Evolutionary conservation across 1,139 yeast genomes (phyloP).

Genomic region (Fermentozyma sake): DNA sequence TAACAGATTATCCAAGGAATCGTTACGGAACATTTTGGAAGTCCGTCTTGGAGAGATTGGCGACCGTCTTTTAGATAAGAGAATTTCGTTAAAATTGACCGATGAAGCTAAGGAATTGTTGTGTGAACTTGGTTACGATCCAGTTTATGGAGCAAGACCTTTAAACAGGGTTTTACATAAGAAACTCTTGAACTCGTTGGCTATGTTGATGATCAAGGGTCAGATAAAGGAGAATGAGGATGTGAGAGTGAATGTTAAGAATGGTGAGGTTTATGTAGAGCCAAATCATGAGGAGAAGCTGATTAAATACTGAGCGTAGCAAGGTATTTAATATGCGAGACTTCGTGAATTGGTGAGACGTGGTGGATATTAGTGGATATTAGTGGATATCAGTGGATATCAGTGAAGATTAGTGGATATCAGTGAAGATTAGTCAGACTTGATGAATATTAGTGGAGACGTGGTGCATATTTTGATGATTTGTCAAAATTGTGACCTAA

Average conservation of each 20-base stretch:
- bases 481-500: no score
- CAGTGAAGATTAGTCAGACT: no score
- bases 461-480: no score
- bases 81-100: conserved; percentile 60
- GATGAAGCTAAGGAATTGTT: conserved; percentile 71
- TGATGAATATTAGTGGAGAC: no score
- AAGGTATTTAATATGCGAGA: no score
- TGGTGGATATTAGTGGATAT: no score
- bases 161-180: conserved; percentile 85
- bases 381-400: no score
- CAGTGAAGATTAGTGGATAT: no score
- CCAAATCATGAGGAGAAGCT: conserved; percentile 54
- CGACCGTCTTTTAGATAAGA: conserved; percentile 71
- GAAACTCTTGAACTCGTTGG: conserved; percentile 79
- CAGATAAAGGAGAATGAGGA: conserved; percentile 67
- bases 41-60: conserved; percentile 77
- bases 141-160: conserved; percentile 92
- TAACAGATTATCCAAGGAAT: conserved; percentile 75
- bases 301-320: no score
- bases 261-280: conserved; percentile 28
- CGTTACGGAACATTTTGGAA: conserved; percentile 75
- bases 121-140: conserved; percentile 84
- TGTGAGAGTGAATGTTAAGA: conserved; percentile 37
- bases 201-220: conserved; percentile 73
- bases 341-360: conserved; percentile 11